Conservation (phyloP, 345 rosid species). For the Geranium rotundifolium region DNA sequence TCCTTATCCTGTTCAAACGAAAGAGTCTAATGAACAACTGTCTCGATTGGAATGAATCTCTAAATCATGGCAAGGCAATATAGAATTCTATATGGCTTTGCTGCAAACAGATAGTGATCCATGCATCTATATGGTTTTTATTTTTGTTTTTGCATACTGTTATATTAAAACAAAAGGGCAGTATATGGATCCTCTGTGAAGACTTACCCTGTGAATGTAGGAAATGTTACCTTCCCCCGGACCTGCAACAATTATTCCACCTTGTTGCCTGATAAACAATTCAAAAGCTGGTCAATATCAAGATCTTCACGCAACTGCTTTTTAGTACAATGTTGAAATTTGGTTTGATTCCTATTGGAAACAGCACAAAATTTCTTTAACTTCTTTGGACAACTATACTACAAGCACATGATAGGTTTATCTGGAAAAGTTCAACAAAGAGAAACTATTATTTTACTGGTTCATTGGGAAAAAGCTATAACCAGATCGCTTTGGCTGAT, state of each 20-base stretch:
- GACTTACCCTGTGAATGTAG: conserved; percentile 67
- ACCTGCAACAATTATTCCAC: conserved; percentile 87
- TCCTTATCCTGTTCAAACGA: conserved; percentile 61
- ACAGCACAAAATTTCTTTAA: background rate
- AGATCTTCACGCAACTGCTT: background rate
- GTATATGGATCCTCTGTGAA: background rate
- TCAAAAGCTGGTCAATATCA: background rate
- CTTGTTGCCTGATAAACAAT: conserved; percentile 67
- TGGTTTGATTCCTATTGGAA: background rate
- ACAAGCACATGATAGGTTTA: background rate
- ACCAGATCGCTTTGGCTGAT: too few relatives aligned
- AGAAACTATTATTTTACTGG: too few relatives aligned
- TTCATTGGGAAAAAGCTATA: too few relatives aligned
- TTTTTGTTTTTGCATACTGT: background rate
- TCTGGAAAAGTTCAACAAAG: background rate
- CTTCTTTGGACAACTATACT: background rate
- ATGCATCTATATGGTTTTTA: background rate
- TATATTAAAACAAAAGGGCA: background rate
- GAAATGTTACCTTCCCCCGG: conserved; percentile 70
- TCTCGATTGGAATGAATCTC: background rate
- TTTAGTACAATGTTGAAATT: background rate
- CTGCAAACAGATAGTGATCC: background rate
- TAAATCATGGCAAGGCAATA: background rate
- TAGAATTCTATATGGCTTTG: too few relatives aligned
- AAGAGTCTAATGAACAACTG: background rate